Base-by-base conservation (phyloP, 2,329 filamentous ascomycete genomes). In the Aspergillus sp. region DNA sequence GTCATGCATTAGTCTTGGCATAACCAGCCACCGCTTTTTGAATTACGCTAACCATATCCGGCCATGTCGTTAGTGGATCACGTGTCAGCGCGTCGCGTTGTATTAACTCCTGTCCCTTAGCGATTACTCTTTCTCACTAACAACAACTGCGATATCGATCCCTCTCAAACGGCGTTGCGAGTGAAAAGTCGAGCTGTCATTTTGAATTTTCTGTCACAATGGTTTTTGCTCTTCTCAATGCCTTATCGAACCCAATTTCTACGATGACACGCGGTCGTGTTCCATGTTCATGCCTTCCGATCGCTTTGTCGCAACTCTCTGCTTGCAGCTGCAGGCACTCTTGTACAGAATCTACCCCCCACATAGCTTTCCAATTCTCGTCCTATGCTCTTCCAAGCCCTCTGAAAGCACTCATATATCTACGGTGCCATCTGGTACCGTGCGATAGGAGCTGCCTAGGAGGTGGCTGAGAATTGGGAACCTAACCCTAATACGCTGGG, bases 401-500 rank as follows among this genome's bases (percentile, higher is more conserved):
- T 74, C 71, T 64, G 61, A 54, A 64, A 67, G 67, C 61, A 61
- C 65, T 67, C 64, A 47, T 63, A 59, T 58, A 63, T 63, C 56
- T 49, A 53, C 45, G 48, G 43, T 47, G 48, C 52, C 52, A 51
- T 32, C 37, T 59, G 41, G 54, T 47, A 56, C 53, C 52, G 55
- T 54, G 51, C 55, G 55, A 59, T 72, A 71, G 67, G 69, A 61
- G 65, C 62, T 64, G 64, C 19, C 68, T 73, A 47, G 49, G 43
- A 72, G 71, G 80, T 78, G 80, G 84, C 81, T 76, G 75, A 74
- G 71, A 74, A 72, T 85, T 83, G 88, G 87, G 90, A 90, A 58
- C 87, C 90, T 95, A 95, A 95, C 90, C 90, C 90, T 95, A 95
- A 86, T 35, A 37, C 79, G 75, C 74, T 71, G 74, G 69, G 75